These are phyloP conservation scores for Ascochyta viciae-villosae DNA, from an alignment of 2,329 filamentous ascomycete genomes.

Conservation along the genomic window DNA sequence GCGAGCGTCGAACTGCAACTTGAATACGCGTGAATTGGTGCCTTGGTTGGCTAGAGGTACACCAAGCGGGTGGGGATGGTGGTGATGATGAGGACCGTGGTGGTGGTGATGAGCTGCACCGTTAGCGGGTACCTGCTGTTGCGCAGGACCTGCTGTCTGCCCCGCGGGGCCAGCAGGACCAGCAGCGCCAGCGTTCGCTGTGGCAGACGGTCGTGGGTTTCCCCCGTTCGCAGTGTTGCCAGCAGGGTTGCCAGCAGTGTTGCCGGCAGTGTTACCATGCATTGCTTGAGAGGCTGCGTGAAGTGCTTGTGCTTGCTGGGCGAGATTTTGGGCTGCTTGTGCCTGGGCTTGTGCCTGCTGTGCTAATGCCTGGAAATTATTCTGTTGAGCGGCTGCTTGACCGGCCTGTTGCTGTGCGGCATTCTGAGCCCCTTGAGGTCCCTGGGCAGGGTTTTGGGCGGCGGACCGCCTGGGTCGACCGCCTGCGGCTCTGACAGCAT, in stretches of 20 bases:
- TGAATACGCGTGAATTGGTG: slow-evolving; percentile 77
- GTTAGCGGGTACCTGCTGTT: slow-evolving; percentile 25
- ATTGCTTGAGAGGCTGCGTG: slow-evolving; percentile 43
- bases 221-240: slow-evolving; percentile 17
- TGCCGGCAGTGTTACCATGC: slow-evolving; percentile 26
- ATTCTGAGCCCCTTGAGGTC: slow-evolving; percentile 17
- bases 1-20: slow-evolving; percentile 92
- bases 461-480: slow-evolving; percentile 46
- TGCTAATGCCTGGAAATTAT: slow-evolving; percentile 43
- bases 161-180: slow-evolving; percentile 4
- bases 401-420: slow-evolving; percentile 28
- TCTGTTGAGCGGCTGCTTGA: slow-evolving; percentile 19
- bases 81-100: slow-evolving; percentile 39
- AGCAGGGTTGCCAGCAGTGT: slow-evolving; percentile 16
- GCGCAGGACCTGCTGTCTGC: slow-evolving; percentile 19
- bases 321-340: slow-evolving; percentile 43
- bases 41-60: slow-evolving; percentile 40
- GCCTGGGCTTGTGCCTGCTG: slow-evolving; percentile 49
- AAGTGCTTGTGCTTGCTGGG: slow-evolving; percentile 46
- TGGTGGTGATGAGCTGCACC: slow-evolving; percentile 34
- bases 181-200: slow-evolving; percentile 7
- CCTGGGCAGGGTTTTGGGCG: slow-evolving; percentile 27
- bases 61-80: slow-evolving; percentile 38
- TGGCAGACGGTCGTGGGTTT: slow-evolving; percentile 11
- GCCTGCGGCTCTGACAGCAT: slow-evolving; percentile 62